Percentiles rank a stretch among this genome's conserved stretches.
phyloP scores from a whole-genome alignment of 2,329 filamentous ascomycete species.

The Exophiala sideris region DNA sequence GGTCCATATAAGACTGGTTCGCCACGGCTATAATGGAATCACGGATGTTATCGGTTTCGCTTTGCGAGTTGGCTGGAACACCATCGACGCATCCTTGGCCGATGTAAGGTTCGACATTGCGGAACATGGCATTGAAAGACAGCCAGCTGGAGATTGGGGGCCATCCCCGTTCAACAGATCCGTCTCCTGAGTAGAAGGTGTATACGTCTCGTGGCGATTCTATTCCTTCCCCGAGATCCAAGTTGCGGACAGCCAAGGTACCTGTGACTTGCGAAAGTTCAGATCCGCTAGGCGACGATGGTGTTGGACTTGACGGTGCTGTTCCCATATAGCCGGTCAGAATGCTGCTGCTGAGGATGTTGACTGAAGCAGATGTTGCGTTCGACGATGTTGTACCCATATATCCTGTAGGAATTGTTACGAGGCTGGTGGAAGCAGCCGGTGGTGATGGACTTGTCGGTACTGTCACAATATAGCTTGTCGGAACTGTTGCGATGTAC shows the following conservation, averaged over 20 bases:
- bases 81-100: slow-evolving; percentile 9
- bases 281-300: neutral
- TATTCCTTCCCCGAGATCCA: slow-evolving; percentile 4
- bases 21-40: slow-evolving; percentile 29
- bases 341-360: neutral
- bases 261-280: slow-evolving; percentile 1
- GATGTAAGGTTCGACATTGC: slow-evolving; percentile 4
- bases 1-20: slow-evolving; percentile 28
- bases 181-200: slow-evolving; percentile 25
- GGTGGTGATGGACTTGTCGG: too few relatives aligned
- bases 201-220: slow-evolving; percentile 28
- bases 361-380: too few relatives aligned
- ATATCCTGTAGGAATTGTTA: too few relatives aligned
- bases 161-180: slow-evolving; percentile 23
- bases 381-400: too few relatives aligned
- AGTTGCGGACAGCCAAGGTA: neutral
- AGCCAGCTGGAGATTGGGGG: slow-evolving; percentile 25
- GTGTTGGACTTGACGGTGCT: neutral
- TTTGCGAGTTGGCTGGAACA: slow-evolving; percentile 6
- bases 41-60: slow-evolving; percentile 26
- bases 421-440: too few relatives aligned
- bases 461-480: neutral
- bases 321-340: neutral
- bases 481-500: neutral
- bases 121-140: slow-evolving; percentile 20